A percentile compares a stretch with the other conserved stretches of the same genome.
Evolutionary conservation across 2,329 filamentous ascomycete genomes (phyloP).

Genomic region (Aureobasidium leucospermi): DNA sequence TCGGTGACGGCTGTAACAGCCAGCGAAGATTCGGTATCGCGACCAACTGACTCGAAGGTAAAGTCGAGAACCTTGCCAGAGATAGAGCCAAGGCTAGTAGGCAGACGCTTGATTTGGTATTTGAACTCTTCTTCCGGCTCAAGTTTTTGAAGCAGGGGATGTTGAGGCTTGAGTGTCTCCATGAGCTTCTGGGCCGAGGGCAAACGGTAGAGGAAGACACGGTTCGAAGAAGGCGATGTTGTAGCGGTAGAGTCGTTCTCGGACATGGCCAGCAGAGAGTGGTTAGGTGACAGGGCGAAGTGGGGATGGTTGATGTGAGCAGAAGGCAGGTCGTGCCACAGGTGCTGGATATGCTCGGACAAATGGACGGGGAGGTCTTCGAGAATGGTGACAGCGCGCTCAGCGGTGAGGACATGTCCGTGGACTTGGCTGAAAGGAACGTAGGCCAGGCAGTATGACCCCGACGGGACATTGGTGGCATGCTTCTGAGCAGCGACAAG

Average conservation of each 20-base stretch:
- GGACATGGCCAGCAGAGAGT: constrained; percentile 22
- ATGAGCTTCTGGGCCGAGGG: constrained; percentile 19
- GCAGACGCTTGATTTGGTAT: constrained; percentile 12
- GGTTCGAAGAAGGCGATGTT: constrained; percentile 25
- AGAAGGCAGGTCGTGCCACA: constrained; percentile 27
- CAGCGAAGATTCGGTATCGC: not conserved
- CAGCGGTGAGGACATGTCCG: constrained; percentile 16
- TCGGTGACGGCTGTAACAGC: not conserved
- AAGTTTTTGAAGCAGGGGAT: not conserved
- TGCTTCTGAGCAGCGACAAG: constrained; percentile 27
- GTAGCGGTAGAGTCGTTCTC: constrained; percentile 17
- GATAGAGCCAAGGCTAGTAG: constrained; percentile 9
- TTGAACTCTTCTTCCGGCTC: not conserved
- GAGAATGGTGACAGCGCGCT: constrained; percentile 22
- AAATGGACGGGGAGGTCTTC: constrained; percentile 23
- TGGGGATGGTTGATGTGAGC: constrained; percentile 27
- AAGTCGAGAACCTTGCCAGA: constrained; percentile 10
- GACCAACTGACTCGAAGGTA: not conserved
- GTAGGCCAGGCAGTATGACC: constrained; percentile 24
- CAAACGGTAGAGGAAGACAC: constrained; percentile 25
- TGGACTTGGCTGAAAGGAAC: constrained; percentile 19
- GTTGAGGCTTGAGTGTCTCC: constrained; percentile 13
- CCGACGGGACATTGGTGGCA: constrained; percentile 20
- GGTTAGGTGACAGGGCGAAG: constrained; percentile 21
- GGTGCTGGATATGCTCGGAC: constrained; percentile 20